A percentile compares a stretch with the other conserved stretches of the same genome.
Evolutionary conservation across 192 early-diverging fungal species (phyloP).

Genomic region (Podila horticola): DNA sequence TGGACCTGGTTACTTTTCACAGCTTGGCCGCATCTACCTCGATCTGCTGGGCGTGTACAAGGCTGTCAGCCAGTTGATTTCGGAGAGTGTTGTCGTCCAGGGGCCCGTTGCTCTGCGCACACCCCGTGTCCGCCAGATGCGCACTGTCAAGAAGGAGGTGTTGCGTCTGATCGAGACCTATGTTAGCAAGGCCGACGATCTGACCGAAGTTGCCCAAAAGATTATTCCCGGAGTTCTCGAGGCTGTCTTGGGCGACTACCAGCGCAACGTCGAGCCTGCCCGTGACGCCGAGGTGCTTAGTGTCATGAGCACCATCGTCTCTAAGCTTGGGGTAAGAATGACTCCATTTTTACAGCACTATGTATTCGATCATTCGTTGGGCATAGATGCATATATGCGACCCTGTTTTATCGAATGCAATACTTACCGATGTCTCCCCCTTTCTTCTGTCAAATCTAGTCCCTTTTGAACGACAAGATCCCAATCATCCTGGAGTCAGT

Average conservation of each 20-base stretch:
- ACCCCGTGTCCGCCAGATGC: slow-evolving; percentile 87
- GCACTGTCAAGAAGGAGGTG: slow-evolving; percentile 97
- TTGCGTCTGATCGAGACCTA: slow-evolving; percentile 94
- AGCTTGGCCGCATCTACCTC: slow-evolving; percentile 90
- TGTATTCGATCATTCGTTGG: slow-evolving; percentile 16
- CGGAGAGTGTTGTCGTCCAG: slow-evolving; percentile 75
- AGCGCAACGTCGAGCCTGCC: slow-evolving; percentile 85
- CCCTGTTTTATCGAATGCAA: no score
- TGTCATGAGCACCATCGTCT: slow-evolving; percentile 90
- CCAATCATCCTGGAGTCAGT: slow-evolving; percentile 90
- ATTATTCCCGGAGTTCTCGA: slow-evolving; percentile 94
- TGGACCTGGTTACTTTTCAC: slow-evolving; percentile 87
- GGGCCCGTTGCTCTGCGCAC: slow-evolving; percentile 93
- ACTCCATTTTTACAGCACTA: slow-evolving; percentile 45
- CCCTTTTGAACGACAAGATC: slow-evolving; percentile 85
- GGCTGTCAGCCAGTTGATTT: slow-evolving; percentile 87
- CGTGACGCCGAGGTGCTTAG: slow-evolving; percentile 96
- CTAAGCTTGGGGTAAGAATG: slow-evolving; percentile 74
- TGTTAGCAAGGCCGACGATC: slow-evolving; percentile 88
- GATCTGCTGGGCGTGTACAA: slow-evolving; percentile 94
- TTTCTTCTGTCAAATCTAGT: slow-evolving; percentile 38
- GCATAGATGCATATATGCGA: neutral
- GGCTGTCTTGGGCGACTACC: slow-evolving; percentile 90
- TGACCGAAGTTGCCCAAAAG: slow-evolving; percentile 79
- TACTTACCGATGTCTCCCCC: neutral